Conservation (phyloP, 1,284 basidiomycete species). For the Mycena citricolor region DNA sequence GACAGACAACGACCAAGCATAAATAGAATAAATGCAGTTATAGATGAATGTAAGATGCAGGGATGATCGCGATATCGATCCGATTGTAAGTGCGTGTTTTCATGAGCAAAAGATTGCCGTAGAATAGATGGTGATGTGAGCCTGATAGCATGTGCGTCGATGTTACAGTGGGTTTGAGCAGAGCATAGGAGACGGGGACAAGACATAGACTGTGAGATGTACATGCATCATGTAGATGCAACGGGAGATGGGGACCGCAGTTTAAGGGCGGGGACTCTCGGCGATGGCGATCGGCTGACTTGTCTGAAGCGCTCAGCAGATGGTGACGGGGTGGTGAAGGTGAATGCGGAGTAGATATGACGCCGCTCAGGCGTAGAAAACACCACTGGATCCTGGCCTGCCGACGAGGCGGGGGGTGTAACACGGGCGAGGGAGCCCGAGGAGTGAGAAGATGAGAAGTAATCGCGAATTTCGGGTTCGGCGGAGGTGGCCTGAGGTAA, state of each 20-base stretch:
- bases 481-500: not conserved
- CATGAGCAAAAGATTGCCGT: too few relatives aligned
- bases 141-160: conserved; percentile 21
- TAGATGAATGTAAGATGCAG: conserved; percentile 1
- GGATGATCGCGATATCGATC: conserved; percentile 4
- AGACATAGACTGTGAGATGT: conserved; percentile 12
- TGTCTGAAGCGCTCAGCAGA: conserved; percentile 51
- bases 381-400: conserved; percentile 8
- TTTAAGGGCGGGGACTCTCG: conserved; percentile 33
- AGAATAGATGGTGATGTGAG: too few relatives aligned
- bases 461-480: not conserved
- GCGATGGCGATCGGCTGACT: conserved; percentile 28
- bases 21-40: conserved; percentile 17
- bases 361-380: conserved; percentile 1
- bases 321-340: conserved; percentile 5
- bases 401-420: conserved; percentile 23
- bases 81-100: too few relatives aligned
- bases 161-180: conserved; percentile 17
- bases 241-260: conserved; percentile 26
- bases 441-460: conserved; percentile 30
- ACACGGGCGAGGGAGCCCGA: conserved; percentile 27
- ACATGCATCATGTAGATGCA: conserved; percentile 12
- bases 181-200: conserved; percentile 11
- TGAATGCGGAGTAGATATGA: conserved; percentile 5
- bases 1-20: too few relatives aligned